phyloP scores from a whole-genome alignment of 208 protist genomes.

The Wallacemonas sp. region DNA sequence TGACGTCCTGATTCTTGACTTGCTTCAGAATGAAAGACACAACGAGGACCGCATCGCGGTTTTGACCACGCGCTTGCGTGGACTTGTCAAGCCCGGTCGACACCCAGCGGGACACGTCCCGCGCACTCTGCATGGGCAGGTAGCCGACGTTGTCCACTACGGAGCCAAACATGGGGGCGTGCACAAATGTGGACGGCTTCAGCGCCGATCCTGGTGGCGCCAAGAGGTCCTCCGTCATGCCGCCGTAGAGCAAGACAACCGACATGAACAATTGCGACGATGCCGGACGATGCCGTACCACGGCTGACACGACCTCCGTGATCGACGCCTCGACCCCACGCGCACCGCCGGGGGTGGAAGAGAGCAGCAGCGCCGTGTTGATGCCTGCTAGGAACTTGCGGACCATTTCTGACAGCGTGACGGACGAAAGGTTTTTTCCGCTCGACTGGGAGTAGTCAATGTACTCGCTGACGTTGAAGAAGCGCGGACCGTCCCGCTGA shows the following conservation, averaged over 20 bases:
- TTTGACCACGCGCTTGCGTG: not conserved
- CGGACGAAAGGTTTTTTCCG: constrained; percentile 24
- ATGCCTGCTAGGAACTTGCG: constrained; percentile 54
- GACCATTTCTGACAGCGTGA: constrained; percentile 39
- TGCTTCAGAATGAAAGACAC: constrained; percentile 60
- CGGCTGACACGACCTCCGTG: constrained; percentile 37
- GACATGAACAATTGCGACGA: constrained; percentile 44
- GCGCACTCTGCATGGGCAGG: constrained; percentile 18
- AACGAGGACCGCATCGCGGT: constrained; percentile 36
- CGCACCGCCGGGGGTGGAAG: constrained; percentile 30
- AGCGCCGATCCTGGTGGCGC: not conserved
- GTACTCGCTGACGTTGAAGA: constrained; percentile 69
- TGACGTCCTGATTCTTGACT: constrained; percentile 33
- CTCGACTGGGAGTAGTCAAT: constrained; percentile 21
- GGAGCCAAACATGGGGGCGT: constrained; percentile 34
- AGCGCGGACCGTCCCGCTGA: constrained; percentile 28
- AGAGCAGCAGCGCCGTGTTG: constrained; percentile 57
- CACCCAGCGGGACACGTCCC: constrained; percentile 10
- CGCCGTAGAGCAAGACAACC: constrained; percentile 31
- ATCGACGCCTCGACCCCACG: constrained; percentile 12
- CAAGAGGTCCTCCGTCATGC: constrained; percentile 51
- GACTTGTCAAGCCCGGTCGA: constrained; percentile 22
- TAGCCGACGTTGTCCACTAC: constrained; percentile 50
- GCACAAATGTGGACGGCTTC: constrained; percentile 21
- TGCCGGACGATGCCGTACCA: constrained; percentile 27